phyloP scores from a whole-genome alignment of 164 flowering plant genomes.

The Macadamia tetraphylla region DNA sequence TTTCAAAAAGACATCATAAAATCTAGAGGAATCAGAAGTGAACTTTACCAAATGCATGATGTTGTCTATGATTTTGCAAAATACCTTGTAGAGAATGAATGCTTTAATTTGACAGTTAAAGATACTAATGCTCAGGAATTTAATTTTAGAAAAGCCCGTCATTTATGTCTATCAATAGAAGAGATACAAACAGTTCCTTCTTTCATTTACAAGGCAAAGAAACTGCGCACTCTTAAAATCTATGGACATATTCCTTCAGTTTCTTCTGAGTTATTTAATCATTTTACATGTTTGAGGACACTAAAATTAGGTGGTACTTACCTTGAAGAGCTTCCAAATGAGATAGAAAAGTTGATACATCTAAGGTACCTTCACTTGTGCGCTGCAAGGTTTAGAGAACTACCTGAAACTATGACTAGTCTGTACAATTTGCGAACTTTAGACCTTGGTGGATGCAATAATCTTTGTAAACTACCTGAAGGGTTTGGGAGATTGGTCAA shows the following conservation, averaged over 20 bases:
- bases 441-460: background rate
- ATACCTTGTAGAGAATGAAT: background rate
- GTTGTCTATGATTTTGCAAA: conserved; percentile 1
- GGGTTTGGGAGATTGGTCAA: background rate
- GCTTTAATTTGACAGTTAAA: background rate
- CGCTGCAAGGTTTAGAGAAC: conserved; percentile 6
- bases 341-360: conserved; percentile 13
- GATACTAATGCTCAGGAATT: background rate
- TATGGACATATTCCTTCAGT: background rate
- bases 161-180: background rate
- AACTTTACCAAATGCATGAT: background rate
- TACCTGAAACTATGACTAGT: background rate
- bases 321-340: background rate
- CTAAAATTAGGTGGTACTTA: background rate
- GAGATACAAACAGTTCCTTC: background rate
- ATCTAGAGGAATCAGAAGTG: background rate
- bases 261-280: background rate
- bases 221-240: background rate
- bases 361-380: conserved; percentile 29
- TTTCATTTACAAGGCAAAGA: background rate
- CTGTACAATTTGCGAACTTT: background rate
- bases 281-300: background rate
- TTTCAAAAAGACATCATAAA: background rate
- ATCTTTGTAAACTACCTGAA: background rate
- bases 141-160: background rate